Evolutionary conservation across 345 rosid species (phyloP).

Genomic region (Fremontodendron californicum): DNA sequence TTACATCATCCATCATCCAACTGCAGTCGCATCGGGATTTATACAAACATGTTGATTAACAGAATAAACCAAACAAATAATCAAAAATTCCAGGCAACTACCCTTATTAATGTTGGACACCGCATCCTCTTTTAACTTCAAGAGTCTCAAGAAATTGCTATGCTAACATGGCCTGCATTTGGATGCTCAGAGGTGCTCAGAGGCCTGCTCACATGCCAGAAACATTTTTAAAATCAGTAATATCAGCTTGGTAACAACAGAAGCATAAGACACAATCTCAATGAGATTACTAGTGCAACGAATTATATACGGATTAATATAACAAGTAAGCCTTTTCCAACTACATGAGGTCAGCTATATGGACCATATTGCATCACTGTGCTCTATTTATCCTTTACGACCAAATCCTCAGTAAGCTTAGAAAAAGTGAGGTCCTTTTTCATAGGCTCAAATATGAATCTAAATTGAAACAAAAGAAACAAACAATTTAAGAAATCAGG

Average conservation of each 20-base stretch:
- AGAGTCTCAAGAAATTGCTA: constrained; percentile 13
- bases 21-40: constrained; percentile 28
- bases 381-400: neutral
- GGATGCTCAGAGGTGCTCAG: constrained; percentile 11
- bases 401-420: neutral
- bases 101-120: constrained; percentile 23
- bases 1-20: constrained; percentile 19
- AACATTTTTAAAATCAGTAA: neutral
- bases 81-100: constrained; percentile 6
- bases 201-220: constrained; percentile 16
- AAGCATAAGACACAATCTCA: neutral
- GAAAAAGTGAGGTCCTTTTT: neutral
- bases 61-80: constrained; percentile 4
- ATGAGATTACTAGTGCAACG: neutral
- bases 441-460: neutral
- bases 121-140: constrained; percentile 2
- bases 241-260: neutral
- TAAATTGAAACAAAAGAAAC: neutral
- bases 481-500: neutral
- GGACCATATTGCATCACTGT: neutral
- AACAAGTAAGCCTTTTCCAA: neutral
- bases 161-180: constrained; percentile 14
- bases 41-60: constrained; percentile 18
- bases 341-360: neutral
- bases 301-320: neutral